Base-by-base conservation (phyloP, 179 eudicot genomes). In the Silene coronaria region DNA sequence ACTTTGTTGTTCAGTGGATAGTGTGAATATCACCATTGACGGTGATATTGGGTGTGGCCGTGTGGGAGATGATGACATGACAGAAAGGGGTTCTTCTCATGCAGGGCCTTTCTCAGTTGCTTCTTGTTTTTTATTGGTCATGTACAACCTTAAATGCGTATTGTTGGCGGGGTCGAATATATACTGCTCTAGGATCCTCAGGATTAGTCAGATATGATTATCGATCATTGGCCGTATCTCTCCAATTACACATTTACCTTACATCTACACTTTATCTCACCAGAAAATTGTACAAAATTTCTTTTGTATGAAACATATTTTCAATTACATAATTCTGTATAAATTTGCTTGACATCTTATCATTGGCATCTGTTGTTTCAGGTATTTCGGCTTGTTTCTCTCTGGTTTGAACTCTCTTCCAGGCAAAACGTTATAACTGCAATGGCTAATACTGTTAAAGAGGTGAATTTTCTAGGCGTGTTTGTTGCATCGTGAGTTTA, bases 311-410 rank as follows among this genome's bases (percentile, higher is more conserved):
- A 14, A 36, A 60, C 42, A n/a, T 42, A 14, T 21, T 48, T 38
- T 23, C 48, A 16, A 4, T 16, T 45, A 10, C 42, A 22, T 42
- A 22, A 19, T 58, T 6, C 10, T 45, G 16, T 17, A 14, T 36
- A 26, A n/a, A 12, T 59, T 3, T n/a, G 7, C 16, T 38, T 65
- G 28, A 2, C 67, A 46, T 9, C 19, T 21, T 48, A 42, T 61
- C 51, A 61, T 42, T 38, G 75, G n/a, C 28, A 48, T 21, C 28
- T 24, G 22, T 63, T 74, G 76, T 73, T 79, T 70, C 92, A 95
- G 99, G 99, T 95, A 63, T 95, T 95, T 84, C 97, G 99, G 68
- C 97, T 95, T 79, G 87, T 95, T 85, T 95, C 99, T 60, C 84
- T 95, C 82, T 95, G 99, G 99, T 95, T 95, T 81, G 85, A 87